Percentiles rank a stretch among this genome's conserved stretches.
These are phyloP conservation scores for Omphalotus guepiniiformis DNA, from an alignment of 768 basidiomycete genomes.

Conservation along the genomic window DNA sequence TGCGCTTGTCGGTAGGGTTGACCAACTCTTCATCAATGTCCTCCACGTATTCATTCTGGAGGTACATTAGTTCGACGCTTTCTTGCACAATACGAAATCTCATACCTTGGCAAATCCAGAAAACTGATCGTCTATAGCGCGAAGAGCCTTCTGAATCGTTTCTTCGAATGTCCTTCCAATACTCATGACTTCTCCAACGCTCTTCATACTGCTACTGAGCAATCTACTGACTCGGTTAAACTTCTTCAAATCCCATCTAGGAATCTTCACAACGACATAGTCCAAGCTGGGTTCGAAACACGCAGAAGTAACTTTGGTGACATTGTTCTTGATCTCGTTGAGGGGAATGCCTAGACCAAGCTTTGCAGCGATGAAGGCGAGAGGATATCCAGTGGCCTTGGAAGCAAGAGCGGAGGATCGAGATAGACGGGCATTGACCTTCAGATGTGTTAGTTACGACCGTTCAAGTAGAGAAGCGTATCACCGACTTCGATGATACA, in stretches of 20 bases:
- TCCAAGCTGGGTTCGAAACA: conserved; percentile 99
- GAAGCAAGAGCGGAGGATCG: conserved; percentile 97
- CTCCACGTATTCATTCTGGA: conserved; percentile 80
- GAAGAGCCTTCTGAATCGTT: conserved; percentile 96
- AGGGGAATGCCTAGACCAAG: conserved; percentile 95
- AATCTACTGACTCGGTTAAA: conserved; percentile 90
- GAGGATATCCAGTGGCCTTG: conserved; percentile 96
- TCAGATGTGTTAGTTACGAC: background rate
- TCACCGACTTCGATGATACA: conserved; percentile 99
- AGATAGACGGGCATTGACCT: conserved; percentile 96
- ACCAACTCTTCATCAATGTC: conserved; percentile 89
- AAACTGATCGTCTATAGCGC: conserved; percentile 95
- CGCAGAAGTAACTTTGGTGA: conserved; percentile 93
- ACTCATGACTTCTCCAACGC: conserved; percentile 98
- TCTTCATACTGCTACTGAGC: conserved; percentile 97
- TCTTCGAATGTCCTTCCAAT: conserved; percentile 98
- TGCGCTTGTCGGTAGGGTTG: conserved; percentile 95
- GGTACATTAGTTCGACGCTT: background rate
- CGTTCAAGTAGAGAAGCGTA: conserved; percentile 11
- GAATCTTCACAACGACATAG: conserved; percentile 97
- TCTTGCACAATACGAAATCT: conserved; percentile 2
- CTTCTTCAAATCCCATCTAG: conserved; percentile 98
- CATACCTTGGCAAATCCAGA: conserved; percentile 83
- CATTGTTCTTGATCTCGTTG: conserved; percentile 96
- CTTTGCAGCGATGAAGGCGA: conserved; percentile 98